Evolutionary conservation across 176 grass and related monocot genomes (phyloP), one percentile per base, ranked within the genome.

Genomic region (Triticum dicoccoides): DNA sequence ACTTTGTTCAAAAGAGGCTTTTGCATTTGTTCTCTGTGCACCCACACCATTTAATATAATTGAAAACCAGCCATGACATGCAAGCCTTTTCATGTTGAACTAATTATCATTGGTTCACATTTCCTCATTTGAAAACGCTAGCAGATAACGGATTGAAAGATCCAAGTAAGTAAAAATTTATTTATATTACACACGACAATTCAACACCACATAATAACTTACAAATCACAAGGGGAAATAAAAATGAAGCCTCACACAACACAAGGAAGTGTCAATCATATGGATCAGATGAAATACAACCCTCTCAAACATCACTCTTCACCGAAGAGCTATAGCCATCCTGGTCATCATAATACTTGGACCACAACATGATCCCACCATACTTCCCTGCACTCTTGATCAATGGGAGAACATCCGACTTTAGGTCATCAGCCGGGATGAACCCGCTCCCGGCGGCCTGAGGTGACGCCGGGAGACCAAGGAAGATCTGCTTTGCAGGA

Each of bases 321-420:
- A 92, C 87, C 27, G 80, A 66, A 41, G 87, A 87, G 42, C 91
- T 92, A 24, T 92, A 92, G 3, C 24, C 54, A 73, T 86, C 88
- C 17, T 84, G 87, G 64, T 89, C 87, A 78, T 92, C 87, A 17
- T 92, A 89, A 69, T 92, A 92, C 54, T 87, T 89, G 9, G 91
- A 89, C 91, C 84, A 92, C 7, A 92, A 42, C 91, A 92, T 92
- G 45, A 89, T 89, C 39, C 91, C 91, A 62, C 91, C 91, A 35
- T 92, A 89, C 71, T 92, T 92, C 3, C 38, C 52, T 2, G 87
- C 78, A 7, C 24, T 24, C 81, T 89, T 89, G 42, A 92, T 81
- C 41, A 66, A 56, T 2, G 91, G 87, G 42, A 92, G 91, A 13
- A 92, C 87, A 15, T 81, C 4, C 0, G 81, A 89, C 37, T 74